Percentiles rank a stretch among this genome's conserved stretches.
These are phyloP conservation scores for Leishmania tropica DNA, from an alignment of 208 protist genomes.

Conservation along the genomic window DNA sequence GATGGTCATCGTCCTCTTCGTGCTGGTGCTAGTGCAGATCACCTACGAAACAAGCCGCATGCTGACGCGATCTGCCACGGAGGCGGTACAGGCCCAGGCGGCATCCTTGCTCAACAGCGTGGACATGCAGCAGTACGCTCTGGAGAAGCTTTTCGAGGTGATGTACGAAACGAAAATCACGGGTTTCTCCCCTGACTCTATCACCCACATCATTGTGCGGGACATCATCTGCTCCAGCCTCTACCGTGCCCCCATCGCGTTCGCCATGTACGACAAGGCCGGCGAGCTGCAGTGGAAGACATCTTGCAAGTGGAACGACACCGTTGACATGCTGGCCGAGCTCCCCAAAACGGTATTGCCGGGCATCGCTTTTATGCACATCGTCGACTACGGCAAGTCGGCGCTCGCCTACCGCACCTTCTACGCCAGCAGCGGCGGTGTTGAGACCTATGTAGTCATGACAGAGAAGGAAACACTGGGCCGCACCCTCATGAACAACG, in stretches of 20 bases:
- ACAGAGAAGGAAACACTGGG: constrained; percentile 51
- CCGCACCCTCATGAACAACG: constrained; percentile 41
- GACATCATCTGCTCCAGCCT: constrained; percentile 35
- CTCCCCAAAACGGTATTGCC: constrained; percentile 16
- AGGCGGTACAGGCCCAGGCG: constrained; percentile 39
- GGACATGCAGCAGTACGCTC: constrained; percentile 20
- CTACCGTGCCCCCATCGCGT: constrained; percentile 34
- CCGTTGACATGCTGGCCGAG: background rate
- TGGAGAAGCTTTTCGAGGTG: constrained; percentile 22
- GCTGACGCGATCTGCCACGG: constrained; percentile 33
- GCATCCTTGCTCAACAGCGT: constrained; percentile 28
- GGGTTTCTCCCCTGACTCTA: background rate
- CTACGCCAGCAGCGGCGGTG: background rate
- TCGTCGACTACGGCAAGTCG: constrained; percentile 17
- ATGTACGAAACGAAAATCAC: constrained; percentile 4
- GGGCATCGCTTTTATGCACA: background rate
- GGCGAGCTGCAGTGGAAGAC: constrained; percentile 17
- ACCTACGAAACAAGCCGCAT: constrained; percentile 52
- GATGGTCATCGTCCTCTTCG: constrained; percentile 61
- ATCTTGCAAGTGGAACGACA: constrained; percentile 1
- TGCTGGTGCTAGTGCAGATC: constrained; percentile 55
- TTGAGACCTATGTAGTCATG: constrained; percentile 15
- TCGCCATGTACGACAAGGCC: constrained; percentile 30
- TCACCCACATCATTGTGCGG: background rate
- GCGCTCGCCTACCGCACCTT: constrained; percentile 18